Base-by-base conservation (phyloP, 1,284 basidiomycete species). In the Melanopsichium pennsylvanicum region DNA sequence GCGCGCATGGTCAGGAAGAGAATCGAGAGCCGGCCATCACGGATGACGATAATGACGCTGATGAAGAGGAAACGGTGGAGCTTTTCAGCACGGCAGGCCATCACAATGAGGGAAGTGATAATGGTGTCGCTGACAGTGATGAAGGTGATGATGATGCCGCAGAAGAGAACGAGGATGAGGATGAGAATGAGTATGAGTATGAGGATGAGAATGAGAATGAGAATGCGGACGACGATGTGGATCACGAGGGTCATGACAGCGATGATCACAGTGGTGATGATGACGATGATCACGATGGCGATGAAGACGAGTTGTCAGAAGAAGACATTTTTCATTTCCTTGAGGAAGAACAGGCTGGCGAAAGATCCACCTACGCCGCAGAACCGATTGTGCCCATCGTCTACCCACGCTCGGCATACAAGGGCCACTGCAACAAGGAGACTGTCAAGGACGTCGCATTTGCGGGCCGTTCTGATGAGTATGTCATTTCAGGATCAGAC, bases 371-470 rank as follows among this genome's bases (percentile, higher is more conserved):
- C n/a, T 36, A 23, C 18, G 15, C 23, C n/a, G 5, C 22, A n/a
- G 38, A n/a, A 25, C 25, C 27, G 10, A 16, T 29, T 15, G 54
- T 66, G 19, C 67, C 91, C 2, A 79, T 88, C 29, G 83, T 95
- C 45, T 83, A 86, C 50, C 92, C 93, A n/a, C 85, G 86, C 23
- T 81, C 80, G 49, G 85, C 85, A 9, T 96, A 86, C 81, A 79
- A 80, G 21, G 93, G 93, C 2, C 88, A 89, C 33, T 87, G 88
- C 62, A 97, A 96, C 80, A 84, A 89, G 4, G 88, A 89, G 68
- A 97, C 93, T 0, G 87, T 94, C 50, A 97, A 96, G 82, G 93
- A 96, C 80, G 92, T 90, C 69, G 93, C 91, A 79, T 94, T 92
- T 76, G 82, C 93, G 29, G 92, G 91, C 0, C 87, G 88, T 4